phyloP scores from a whole-genome alignment of 2,329 filamentous ascomycete species.

The Ophiostoma pallidulum region DNA sequence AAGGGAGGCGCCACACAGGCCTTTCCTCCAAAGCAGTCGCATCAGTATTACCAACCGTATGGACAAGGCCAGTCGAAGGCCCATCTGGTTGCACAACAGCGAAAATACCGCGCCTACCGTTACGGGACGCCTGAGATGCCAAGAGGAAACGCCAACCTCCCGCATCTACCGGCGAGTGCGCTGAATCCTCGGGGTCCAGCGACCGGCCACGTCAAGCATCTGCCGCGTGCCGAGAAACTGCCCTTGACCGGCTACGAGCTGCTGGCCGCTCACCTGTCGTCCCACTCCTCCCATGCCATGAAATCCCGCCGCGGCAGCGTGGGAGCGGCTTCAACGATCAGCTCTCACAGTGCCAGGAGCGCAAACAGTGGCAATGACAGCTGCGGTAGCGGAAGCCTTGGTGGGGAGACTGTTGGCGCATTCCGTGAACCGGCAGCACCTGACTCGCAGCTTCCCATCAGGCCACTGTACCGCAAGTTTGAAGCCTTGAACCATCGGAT shows the following conservation, averaged over 20 bases:
- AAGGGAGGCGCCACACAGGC: neutral
- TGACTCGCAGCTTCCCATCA: constrained; percentile 22
- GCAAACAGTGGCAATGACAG: neutral
- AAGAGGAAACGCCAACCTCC: constrained; percentile 28
- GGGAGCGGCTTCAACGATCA: constrained; percentile 6
- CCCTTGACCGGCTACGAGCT: constrained; percentile 52
- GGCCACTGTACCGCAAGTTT: constrained; percentile 74
- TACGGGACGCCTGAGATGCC: constrained; percentile 37
- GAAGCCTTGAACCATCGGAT: constrained; percentile 73
- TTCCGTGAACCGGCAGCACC: too few species aligned
- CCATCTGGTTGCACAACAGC: neutral
- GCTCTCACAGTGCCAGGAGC: constrained; percentile 3
- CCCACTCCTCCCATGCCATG: constrained; percentile 20
- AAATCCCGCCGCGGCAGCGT: constrained; percentile 8
- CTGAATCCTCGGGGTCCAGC: constrained; percentile 28
- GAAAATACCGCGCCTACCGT: constrained; percentile 18
- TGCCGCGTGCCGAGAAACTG: constrained; percentile 32
- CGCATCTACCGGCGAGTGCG: constrained; percentile 27
- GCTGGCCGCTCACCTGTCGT: constrained; percentile 46
- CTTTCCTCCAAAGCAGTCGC: neutral
- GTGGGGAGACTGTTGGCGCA: neutral
- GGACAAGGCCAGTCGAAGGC: neutral
- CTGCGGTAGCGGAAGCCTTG: neutral
- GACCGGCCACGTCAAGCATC: constrained; percentile 27
- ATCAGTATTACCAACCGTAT: neutral